A percentile compares a stretch with the other conserved stretches of the same genome.
Conservation (phyloP, 352 stramenopile species). For the Globisporangium nodosum region DNA sequence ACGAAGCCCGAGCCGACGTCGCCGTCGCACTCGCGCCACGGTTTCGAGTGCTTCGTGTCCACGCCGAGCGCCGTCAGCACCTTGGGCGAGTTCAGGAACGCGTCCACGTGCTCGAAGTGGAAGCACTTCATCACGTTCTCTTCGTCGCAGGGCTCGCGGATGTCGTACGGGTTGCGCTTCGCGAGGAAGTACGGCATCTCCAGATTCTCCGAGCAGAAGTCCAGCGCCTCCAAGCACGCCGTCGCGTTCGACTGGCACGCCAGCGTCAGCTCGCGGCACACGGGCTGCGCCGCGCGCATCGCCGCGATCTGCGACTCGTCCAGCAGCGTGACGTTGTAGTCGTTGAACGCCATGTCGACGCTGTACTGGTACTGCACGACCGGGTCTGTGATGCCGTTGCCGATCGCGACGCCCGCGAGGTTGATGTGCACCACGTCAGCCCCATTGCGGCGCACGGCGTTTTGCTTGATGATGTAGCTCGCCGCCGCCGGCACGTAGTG, state of each 20-base stretch:
- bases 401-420: slow-evolving; percentile 30
- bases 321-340: slow-evolving; percentile 63
- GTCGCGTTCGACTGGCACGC: slow-evolving; percentile 1
- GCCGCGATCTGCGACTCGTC: slow-evolving; percentile 21
- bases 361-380: slow-evolving; percentile 31
- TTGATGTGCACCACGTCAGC: slow-evolving; percentile 15
- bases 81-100: slow-evolving; percentile 1
- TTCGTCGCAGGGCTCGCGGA: slow-evolving; percentile 19
- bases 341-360: slow-evolving; percentile 60
- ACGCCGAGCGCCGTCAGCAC: slow-evolving; percentile 13
- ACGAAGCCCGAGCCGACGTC: slow-evolving; percentile 85
- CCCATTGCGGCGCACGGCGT: slow-evolving; percentile 5
- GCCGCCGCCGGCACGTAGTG: slow-evolving; percentile 34
- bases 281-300: background rate
- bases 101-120: slow-evolving; percentile 4
- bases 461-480: slow-evolving; percentile 24
- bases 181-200: background rate
- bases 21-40: slow-evolving; percentile 92
- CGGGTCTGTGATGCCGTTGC: slow-evolving; percentile 32
- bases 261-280: slow-evolving; percentile 1
- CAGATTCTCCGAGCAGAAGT: slow-evolving; percentile 5
- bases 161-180: slow-evolving; percentile 57
- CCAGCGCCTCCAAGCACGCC: background rate
- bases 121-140: slow-evolving; percentile 1
- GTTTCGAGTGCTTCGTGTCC: slow-evolving; percentile 22